Evolutionary conservation across 1,139 yeast genomes (phyloP), one percentile per base, ranked within the genome.

Genomic region (Saccharomycopsis crataegensis): DNA sequence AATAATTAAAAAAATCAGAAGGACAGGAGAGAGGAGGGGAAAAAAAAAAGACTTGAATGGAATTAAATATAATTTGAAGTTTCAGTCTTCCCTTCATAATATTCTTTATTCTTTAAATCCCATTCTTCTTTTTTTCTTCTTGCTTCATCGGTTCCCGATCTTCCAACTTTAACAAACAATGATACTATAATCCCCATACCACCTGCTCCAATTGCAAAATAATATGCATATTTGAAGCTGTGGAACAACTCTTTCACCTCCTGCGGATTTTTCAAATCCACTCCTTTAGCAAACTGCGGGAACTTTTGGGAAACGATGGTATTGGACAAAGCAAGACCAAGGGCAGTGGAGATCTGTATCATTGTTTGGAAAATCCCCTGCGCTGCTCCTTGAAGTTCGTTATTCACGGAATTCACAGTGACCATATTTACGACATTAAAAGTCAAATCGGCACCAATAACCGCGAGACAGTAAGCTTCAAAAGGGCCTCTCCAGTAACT

Each of bases 361-460:
- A 69, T 62, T 1, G 77, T 74, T 58, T 74, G 74, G 59, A 74
- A 74, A 4, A 74, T 67, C 4, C 78, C 78, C 1, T 76, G 75
- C 1, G 77, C 78, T 9, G 76, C 64, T 43, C 74, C 68, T 54
- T 73, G 77, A 42, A 70, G 59, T 4, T 64, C 57, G 43, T 62
- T 63, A 40, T 69, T 68, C 14, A 74, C 76, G 0, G 75, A 65
- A 3, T 72, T 67, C 36, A 74, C 62, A 0, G 77, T 65, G 44
- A 71, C 69, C 60, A 74, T 62, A 54, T 72, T 74, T 33, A 70
- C 67, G 17, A 75, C 73, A 58, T 75, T 75, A 59, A 73, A 74
- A 12, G 70, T 65, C 11, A 74, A 58, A 59, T 75, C 79, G 0
- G 77, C 77, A 1, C 78, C 79, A n/a, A 74, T 51, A 41, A 72